Percentiles rank a stretch among this genome's conserved stretches.
phyloP scores from a whole-genome alignment of 345 rosid species.

The Ceriops zippeliana region DNA sequence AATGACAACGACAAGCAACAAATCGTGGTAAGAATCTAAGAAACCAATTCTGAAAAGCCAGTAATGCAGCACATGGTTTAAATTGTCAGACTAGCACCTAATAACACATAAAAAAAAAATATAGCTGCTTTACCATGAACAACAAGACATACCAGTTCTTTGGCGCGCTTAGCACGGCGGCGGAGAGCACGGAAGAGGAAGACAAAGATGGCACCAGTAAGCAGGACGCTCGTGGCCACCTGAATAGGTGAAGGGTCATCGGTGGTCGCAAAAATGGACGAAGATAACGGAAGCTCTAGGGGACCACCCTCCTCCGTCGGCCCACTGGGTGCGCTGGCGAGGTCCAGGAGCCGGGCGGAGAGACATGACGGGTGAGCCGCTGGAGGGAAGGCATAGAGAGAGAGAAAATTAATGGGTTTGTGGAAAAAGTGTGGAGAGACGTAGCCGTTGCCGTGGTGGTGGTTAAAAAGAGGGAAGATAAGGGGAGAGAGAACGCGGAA shows the following conservation, averaged over 20 bases:
- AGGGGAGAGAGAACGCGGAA: slow-evolving; percentile 3
- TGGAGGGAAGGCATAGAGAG: slow-evolving; percentile 22
- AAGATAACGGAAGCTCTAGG: slow-evolving; percentile 53
- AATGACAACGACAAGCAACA: not conserved
- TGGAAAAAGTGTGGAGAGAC: not conserved
- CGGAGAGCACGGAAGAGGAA: slow-evolving; percentile 85
- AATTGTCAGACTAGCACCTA: not conserved
- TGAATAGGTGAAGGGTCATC: slow-evolving; percentile 78
- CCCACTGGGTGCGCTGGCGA: slow-evolving; percentile 26
- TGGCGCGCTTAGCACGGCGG: slow-evolving; percentile 77
- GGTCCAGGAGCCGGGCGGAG: slow-evolving; percentile 24
- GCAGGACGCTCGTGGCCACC: slow-evolving; percentile 75
- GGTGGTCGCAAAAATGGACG: slow-evolving; percentile 61
- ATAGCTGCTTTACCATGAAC: not conserved
- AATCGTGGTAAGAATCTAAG: not conserved
- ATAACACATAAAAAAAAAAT: not conserved
- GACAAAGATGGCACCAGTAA: slow-evolving; percentile 73
- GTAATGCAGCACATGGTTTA: not conserved
- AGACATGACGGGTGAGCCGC: slow-evolving; percentile 26
- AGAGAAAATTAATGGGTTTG: slow-evolving; percentile 7
- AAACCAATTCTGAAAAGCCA: not conserved
- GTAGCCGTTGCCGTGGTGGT: slow-evolving; percentile 10
- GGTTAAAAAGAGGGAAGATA: slow-evolving; percentile 17
- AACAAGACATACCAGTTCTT: slow-evolving; percentile 50
- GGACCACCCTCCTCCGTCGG: slow-evolving; percentile 59